Percentiles rank a stretch among this genome's conserved stretches.
phyloP scores from a whole-genome alignment of 2,329 filamentous ascomycete species.

The Allantophomopsis lycopodina region DNA sequence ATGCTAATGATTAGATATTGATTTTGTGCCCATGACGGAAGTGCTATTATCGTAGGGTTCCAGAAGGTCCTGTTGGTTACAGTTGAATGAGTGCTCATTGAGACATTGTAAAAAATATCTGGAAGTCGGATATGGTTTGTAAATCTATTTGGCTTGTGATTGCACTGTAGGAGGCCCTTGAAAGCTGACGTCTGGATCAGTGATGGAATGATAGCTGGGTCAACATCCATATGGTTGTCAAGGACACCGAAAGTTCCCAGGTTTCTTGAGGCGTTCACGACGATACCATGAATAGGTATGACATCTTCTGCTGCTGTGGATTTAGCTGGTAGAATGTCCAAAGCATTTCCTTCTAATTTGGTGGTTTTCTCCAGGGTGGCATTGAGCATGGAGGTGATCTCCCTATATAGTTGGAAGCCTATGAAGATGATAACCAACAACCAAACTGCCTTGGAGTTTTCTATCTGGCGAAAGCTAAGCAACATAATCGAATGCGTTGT shows the following conservation, averaged over 20 bases:
- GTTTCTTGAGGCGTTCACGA: not conserved
- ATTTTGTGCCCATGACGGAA: constrained; percentile 22
- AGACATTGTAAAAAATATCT: constrained; percentile 20
- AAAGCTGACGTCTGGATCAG: constrained; percentile 4
- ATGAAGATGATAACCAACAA: too few species aligned
- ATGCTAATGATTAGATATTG: constrained; percentile 23
- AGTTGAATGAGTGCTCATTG: constrained; percentile 12
- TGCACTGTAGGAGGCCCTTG: constrained; percentile 5
- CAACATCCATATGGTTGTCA: too few species aligned
- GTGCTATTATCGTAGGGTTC: constrained; percentile 23
- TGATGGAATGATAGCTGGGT: not conserved
- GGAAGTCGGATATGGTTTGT: constrained; percentile 20
- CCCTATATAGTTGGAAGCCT: too few species aligned
- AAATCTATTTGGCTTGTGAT: constrained; percentile 12
- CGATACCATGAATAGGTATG: not conserved
- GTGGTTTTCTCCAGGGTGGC: too few species aligned
- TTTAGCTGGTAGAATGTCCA: not conserved
- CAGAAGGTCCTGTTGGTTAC: constrained; percentile 16
- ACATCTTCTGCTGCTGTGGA: not conserved
- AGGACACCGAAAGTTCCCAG: too few species aligned
- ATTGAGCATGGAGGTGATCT: too few species aligned
- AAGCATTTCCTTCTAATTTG: too few species aligned
- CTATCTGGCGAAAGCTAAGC: too few species aligned
- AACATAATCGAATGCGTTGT: too few species aligned
- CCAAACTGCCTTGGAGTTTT: too few species aligned